Conservation (phyloP, 1,284 basidiomycete genomes). For the Heterobasidion occidentale region DNA sequence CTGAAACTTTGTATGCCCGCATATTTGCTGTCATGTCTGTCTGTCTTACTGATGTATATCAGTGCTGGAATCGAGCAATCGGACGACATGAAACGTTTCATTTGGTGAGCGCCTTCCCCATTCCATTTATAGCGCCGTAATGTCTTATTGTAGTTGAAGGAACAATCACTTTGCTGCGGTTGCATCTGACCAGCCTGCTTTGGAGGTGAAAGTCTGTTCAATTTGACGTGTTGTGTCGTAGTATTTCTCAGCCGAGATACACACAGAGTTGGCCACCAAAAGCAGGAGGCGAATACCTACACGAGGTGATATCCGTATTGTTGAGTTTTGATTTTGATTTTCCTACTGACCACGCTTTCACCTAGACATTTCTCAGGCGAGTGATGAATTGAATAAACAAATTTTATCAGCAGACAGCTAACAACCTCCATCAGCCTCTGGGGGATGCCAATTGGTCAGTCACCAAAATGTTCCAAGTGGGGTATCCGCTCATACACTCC, state of each 20-base stretch:
- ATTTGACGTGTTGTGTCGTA: background rate
- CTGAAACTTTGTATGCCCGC: slow-evolving; percentile 43
- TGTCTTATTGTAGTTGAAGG: slow-evolving; percentile 29
- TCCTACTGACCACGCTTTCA: background rate
- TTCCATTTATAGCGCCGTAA: background rate
- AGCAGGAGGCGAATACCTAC: slow-evolving; percentile 36
- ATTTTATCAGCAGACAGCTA: background rate
- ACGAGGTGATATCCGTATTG: slow-evolving; percentile 36
- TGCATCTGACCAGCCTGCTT: slow-evolving; percentile 65
- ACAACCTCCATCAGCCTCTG: slow-evolving; percentile 34
- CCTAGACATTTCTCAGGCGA: slow-evolving; percentile 54
- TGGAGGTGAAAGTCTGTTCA: slow-evolving; percentile 39
- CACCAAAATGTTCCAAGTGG: background rate
- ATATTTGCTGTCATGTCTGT: slow-evolving; percentile 4
- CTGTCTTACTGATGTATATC: slow-evolving; percentile 3
- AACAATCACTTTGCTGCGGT: slow-evolving; percentile 72
- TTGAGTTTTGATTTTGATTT: too few species aligned
- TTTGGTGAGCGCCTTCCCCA: slow-evolving; percentile 37
- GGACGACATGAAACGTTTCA: slow-evolving; percentile 64
- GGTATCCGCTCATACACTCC: background rate
- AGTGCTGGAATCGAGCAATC: slow-evolving; percentile 65
- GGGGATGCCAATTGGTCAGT: slow-evolving; percentile 62
- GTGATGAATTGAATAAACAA: slow-evolving; percentile 10
- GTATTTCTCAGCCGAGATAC: background rate
- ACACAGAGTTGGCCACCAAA: slow-evolving; percentile 49